These are phyloP conservation scores for Spathaspora hagerdaliae DNA, from an alignment of 805 yeast genomes.

Conservation along the genomic window DNA sequence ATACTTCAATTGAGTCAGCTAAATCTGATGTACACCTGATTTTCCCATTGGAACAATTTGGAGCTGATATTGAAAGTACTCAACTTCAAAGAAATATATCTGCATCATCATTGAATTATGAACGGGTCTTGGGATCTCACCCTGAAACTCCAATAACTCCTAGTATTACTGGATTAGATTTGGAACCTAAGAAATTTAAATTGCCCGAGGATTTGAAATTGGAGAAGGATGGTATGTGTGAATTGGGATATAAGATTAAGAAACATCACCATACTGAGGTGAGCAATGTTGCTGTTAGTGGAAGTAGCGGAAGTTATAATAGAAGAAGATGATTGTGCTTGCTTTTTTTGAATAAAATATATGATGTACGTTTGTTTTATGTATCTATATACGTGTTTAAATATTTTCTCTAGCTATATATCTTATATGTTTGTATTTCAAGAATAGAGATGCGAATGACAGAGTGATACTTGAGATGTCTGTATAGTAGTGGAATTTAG, in stretches of 20 bases:
- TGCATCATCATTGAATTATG: slow-evolving; percentile 6
- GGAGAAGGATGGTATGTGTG: slow-evolving; percentile 31
- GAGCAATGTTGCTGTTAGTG: slow-evolving; percentile 28
- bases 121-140: background rate
- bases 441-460: no score
- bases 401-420: no score
- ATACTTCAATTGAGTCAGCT: background rate
- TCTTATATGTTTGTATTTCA: no score
- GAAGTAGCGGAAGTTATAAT: slow-evolving; percentile 10
- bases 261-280: slow-evolving; percentile 41
- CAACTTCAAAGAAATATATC: background rate
- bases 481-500: no score
- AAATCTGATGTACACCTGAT: background rate
- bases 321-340: slow-evolving; percentile 7
- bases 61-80: background rate
- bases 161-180: background rate
- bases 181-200: slow-evolving; percentile 2
- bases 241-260: slow-evolving; percentile 38
- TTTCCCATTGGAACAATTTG: background rate
- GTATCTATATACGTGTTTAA: no score
- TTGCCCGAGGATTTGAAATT: slow-evolving; percentile 12
- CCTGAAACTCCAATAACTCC: background rate
- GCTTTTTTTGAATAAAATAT: no score
- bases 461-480: no score
- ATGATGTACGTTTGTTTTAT: no score